phyloP scores from a whole-genome alignment of 495 filamentous ascomycete species.

The Penicillium nucicola region DNA sequence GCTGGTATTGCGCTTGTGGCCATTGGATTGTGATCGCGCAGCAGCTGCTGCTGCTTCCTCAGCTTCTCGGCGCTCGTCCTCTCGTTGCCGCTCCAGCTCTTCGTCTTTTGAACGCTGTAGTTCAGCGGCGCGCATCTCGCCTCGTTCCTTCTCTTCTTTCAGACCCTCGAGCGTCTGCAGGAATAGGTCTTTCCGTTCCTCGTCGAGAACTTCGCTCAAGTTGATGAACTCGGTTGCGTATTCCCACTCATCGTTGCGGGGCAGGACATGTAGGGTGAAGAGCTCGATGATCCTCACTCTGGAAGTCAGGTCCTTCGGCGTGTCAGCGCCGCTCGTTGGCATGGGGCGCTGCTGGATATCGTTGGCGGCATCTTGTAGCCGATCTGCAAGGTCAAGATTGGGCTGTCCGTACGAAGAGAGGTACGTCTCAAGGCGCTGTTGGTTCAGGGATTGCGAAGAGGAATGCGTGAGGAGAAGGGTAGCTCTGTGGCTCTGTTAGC shows the following conservation, averaged over 20 bases:
- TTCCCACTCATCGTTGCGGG: slow-evolving; percentile 89
- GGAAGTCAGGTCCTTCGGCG: slow-evolving; percentile 70
- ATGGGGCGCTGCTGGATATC: slow-evolving; percentile 24
- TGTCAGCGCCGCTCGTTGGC: slow-evolving; percentile 61
- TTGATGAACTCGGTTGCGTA: slow-evolving; percentile 89
- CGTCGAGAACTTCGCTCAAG: slow-evolving; percentile 79
- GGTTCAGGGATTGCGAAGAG: slow-evolving; percentile 74
- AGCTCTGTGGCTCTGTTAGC: slow-evolving; percentile 51
- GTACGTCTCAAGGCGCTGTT: slow-evolving; percentile 85
- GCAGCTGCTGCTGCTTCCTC: slow-evolving; percentile 51
- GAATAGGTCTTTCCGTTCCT: slow-evolving; percentile 85
- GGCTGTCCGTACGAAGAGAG: slow-evolving; percentile 73
- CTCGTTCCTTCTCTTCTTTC: slow-evolving; percentile 66
- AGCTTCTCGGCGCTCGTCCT: slow-evolving; percentile 57
- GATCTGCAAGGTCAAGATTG: slow-evolving; percentile 62
- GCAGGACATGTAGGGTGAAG: slow-evolving; percentile 88
- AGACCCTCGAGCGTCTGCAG: slow-evolving; percentile 61
- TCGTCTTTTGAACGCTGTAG: slow-evolving; percentile 60
- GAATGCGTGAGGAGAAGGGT: slow-evolving; percentile 86
- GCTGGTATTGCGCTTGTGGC: slow-evolving; percentile 48
- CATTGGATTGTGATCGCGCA: slow-evolving; percentile 42
- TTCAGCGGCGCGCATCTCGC: slow-evolving; percentile 65
- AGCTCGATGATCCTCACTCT: slow-evolving; percentile 89
- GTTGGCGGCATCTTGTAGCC: slow-evolving; percentile 40
- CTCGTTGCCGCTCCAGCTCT: slow-evolving; percentile 50